Base-by-base conservation (phyloP, 2,329 filamentous ascomycete species). In the Fusarium xylarioides region DNA sequence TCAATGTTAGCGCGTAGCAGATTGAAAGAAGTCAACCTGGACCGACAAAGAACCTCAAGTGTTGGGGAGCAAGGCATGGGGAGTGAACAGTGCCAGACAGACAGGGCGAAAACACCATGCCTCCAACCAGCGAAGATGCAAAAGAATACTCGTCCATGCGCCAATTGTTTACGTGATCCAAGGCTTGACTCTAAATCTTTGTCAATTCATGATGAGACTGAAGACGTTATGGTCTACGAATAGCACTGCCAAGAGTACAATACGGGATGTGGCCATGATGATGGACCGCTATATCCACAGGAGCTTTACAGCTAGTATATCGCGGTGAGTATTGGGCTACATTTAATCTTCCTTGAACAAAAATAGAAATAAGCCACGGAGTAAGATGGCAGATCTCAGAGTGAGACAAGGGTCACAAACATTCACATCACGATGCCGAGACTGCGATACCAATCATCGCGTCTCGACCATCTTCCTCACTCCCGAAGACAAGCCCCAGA, bases 321-420 rank as follows among this genome's bases (percentile, higher is more conserved):
- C 85, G 88, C 87, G 91, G 90, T 93, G 91, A 93, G 91, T 93
- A 91, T 83, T 82, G 82, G 86, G 87, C 75, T 57, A 57, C 57
- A 50, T 79, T 91, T 83, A 75, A 86, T 95, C 90, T 95, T 88
- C 66, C 64, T 63, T 67, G 63, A 68, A 63, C 54, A 89, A 94
- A 94, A 94, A 94, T 93, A 92, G 92, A 92, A 90, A 90, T 86
- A 87, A 85, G 91, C 91, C 91, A 94, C 86, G 84, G 89, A 79
- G 86, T 82, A 85, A 83, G 50, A 82, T 83, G 87, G 90, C 90
- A 89, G 86, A 88, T 90, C 87, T 93, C 92, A 92, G 92, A 94
- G 92, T 95, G 92, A 93, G 91, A 88, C 87, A 91, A 92, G 91
- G 89, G 79, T 79, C 7, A 46, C 43, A 15, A 11, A 46, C 23